phyloP scores from a whole-genome alignment of 805 yeast genomes.

The Pachysolen tannophilus region DNA sequence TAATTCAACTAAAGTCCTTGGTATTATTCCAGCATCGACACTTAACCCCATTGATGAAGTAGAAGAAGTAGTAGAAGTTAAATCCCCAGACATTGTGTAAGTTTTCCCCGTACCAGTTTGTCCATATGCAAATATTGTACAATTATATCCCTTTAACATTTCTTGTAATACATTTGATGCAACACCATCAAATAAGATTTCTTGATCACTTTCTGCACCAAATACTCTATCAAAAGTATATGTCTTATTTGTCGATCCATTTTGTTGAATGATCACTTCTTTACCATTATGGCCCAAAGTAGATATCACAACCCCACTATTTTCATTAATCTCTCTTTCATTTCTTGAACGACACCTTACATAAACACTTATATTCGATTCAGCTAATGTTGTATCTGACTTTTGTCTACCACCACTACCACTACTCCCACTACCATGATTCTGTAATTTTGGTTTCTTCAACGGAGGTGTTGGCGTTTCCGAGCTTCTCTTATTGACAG shows the following conservation, averaged over 20 bases:
- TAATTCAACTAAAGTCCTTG: conserved; percentile 46
- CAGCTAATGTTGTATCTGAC: conserved; percentile 9
- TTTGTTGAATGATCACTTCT: conserved; percentile 38
- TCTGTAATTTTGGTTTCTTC: too few species aligned
- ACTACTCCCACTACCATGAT: too few species aligned
- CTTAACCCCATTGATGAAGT: conserved; percentile 20
- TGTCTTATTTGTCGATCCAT: conserved; percentile 32
- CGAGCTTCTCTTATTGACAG: too few species aligned
- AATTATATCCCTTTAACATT: conserved; percentile 67
- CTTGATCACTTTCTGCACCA: conserved; percentile 77
- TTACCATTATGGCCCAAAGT: conserved; percentile 37
- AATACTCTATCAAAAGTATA: conserved; percentile 75
- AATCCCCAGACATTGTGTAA: conserved; percentile 68
- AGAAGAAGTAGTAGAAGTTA: conserved; percentile 31
- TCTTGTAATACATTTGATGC: conserved; percentile 62
- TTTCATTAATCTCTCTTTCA: conserved; percentile 46
- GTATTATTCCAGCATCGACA: conserved; percentile 56
- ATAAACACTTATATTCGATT: conserved; percentile 49
- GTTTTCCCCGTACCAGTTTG: conserved; percentile 93
- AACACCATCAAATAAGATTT: conserved; percentile 52
- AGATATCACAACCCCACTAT: conserved; percentile 54
- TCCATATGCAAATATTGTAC: conserved; percentile 68
- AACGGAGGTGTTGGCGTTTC: too few species aligned
- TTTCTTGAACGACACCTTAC: conserved; percentile 60
- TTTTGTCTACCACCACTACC: neutral